These are phyloP conservation scores for Eudorina sp. DNA, from an alignment of 139 green algal genomes.

Conservation along the genomic window DNA sequence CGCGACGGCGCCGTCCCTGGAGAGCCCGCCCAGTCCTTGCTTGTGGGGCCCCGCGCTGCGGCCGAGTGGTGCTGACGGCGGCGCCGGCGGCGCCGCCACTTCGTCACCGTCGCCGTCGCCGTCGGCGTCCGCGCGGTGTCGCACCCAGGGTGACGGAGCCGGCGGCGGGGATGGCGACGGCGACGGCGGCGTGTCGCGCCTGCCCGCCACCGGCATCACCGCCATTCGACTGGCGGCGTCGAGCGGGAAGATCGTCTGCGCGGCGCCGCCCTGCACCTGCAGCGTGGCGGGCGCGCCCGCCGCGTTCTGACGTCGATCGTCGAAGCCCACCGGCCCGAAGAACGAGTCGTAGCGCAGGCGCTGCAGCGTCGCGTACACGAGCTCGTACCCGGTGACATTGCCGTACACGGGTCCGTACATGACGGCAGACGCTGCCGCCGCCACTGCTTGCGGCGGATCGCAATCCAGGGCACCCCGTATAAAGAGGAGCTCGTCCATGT, in stretches of 20 bases:
- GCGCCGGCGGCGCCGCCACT: background rate
- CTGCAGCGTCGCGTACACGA: conserved; percentile 7
- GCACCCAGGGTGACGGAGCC: too few species aligned
- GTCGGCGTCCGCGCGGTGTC: too few species aligned
- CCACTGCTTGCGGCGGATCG: background rate
- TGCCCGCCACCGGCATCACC: background rate
- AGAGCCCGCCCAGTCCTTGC: background rate
- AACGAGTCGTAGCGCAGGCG: conserved; percentile 19
- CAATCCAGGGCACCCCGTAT: background rate
- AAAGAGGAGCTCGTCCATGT: conserved; percentile 17
- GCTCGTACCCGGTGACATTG: conserved; percentile 30
- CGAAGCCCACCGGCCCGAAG: conserved; percentile 17
- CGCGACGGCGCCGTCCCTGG: background rate
- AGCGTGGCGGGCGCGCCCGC: background rate
- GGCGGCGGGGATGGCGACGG: too few species aligned
- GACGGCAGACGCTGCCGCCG: background rate
- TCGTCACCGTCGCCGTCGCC: background rate
- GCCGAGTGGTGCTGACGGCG: background rate
- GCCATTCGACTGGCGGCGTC: background rate
- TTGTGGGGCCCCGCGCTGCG: too few species aligned
- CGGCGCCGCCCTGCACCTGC: background rate
- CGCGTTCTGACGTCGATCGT: background rate
- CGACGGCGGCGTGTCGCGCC: background rate
- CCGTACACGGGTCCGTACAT: conserved; percentile 1
- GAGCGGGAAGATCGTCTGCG: background rate